Evolutionary conservation across 2,329 filamentous ascomycete genomes (phyloP).

Genomic region (Hypocreales sp.): DNA sequence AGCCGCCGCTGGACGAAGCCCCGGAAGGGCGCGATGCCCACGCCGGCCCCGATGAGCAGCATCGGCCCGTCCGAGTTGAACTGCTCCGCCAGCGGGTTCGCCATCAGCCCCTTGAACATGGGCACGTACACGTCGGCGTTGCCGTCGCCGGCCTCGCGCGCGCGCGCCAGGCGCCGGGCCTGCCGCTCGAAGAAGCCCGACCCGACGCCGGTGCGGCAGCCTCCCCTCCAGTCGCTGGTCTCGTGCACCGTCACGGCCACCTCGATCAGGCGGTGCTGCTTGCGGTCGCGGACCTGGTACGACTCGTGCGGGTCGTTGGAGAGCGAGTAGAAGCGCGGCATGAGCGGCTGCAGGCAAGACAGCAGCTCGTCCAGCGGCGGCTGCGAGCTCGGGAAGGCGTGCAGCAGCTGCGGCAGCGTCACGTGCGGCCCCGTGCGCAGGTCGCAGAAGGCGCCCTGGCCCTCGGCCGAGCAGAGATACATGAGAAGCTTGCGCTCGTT

Average conservation of each 20-base stretch:
- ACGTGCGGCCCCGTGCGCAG: conserved; percentile 80
- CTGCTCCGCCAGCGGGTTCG: conserved; percentile 82
- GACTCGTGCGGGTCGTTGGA: conserved; percentile 85
- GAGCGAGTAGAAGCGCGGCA: conserved; percentile 97
- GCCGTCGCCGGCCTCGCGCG: conserved; percentile 43
- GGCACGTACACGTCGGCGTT: conserved; percentile 58
- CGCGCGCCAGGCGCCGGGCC: conserved; percentile 55
- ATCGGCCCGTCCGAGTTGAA: conserved; percentile 92
- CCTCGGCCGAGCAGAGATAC: conserved; percentile 78
- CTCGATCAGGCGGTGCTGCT: conserved; percentile 70
- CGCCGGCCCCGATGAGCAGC: conserved; percentile 91
- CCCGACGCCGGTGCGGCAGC: conserved; percentile 66
- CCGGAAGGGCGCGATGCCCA: conserved; percentile 93
- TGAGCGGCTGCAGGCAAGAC: conserved; percentile 68
- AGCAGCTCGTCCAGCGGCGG: conserved; percentile 75
- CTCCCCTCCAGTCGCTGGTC: conserved; percentile 59
- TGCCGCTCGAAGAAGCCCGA: conserved; percentile 88
- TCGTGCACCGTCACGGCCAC: conserved; percentile 96
- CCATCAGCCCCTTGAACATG: conserved; percentile 98
- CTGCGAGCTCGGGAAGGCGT: conserved; percentile 82
- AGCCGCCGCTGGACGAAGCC: conserved; percentile 91
- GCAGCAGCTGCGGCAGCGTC: conserved; percentile 69
- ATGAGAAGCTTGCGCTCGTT: conserved; percentile 81
- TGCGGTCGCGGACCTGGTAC: conserved; percentile 50
- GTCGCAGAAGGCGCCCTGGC: conserved; percentile 86